Evolutionary conservation across 805 yeast genomes (phyloP).

Genomic region (Isabelozyma heimii): DNA sequence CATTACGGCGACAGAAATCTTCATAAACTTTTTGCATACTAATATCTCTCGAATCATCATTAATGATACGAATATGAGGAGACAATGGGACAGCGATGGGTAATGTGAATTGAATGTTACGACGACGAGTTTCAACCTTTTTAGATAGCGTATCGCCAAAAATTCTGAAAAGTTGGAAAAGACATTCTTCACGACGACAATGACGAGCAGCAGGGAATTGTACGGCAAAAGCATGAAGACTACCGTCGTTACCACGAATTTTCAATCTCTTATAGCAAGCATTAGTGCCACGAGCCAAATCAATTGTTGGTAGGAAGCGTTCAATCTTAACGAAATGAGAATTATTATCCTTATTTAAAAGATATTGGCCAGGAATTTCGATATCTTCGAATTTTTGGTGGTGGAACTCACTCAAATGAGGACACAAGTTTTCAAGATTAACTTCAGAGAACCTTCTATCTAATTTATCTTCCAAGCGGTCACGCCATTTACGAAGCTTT

Average conservation of each 20-base stretch:
- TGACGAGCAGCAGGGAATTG: conserved; percentile 98
- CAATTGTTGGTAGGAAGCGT: conserved; percentile 85
- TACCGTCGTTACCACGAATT: conserved; percentile 92
- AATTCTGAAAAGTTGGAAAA: conserved; percentile 86
- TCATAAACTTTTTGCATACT: conserved; percentile 85
- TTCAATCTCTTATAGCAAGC: conserved; percentile 86
- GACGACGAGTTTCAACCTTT: conserved; percentile 83
- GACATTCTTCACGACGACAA: conserved; percentile 92
- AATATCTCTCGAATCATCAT: conserved; percentile 73
- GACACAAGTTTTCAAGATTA: conserved; percentile 85
- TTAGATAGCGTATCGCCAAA: conserved; percentile 77
- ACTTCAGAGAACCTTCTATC: conserved; percentile 80
- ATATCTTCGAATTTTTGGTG: conserved; percentile 97
- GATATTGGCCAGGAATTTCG: conserved; percentile 95
- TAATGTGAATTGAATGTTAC: conserved; percentile 79
- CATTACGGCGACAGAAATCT: conserved; percentile 70
- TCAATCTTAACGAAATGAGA: conserved; percentile 91
- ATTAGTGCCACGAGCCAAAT: conserved; percentile 83
- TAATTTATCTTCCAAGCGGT: conserved; percentile 84
- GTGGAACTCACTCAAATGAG: conserved; percentile 95
- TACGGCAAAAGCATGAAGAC: conserved; percentile 87
- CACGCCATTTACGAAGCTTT: conserved; percentile 88
- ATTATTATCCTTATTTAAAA: conserved; percentile 83
- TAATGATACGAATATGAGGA: conserved; percentile 88
- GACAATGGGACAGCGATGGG: conserved; percentile 93